A percentile compares a stretch with the other conserved stretches of the same genome.
Conservation (phyloP, 1,284 basidiomycete species). For the Farysia itapuensis region DNA sequence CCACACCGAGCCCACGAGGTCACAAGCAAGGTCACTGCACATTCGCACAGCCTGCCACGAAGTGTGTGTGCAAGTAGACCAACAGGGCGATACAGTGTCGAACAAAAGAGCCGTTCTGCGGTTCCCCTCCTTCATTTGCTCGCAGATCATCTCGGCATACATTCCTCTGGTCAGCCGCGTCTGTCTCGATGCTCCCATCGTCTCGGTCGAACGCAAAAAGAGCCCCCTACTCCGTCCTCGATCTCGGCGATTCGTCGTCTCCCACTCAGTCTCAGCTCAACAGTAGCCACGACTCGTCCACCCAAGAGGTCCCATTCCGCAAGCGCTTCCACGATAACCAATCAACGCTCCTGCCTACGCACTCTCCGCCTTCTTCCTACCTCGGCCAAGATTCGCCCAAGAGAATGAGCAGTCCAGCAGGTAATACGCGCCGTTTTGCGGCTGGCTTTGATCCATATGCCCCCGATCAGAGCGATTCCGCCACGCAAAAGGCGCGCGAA, state of each 20-base stretch:
- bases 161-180: too few species aligned
- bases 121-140: too few species aligned
- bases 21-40: too few species aligned
- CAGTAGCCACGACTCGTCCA: slow-evolving; percentile 6
- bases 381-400: slow-evolving; percentile 14
- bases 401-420: slow-evolving; percentile 16
- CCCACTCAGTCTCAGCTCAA: slow-evolving; percentile 3
- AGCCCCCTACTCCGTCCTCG: slow-evolving; percentile 19
- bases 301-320: slow-evolving; percentile 18
- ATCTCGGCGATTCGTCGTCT: slow-evolving; percentile 7
- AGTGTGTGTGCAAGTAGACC: too few species aligned
- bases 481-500: slow-evolving; percentile 26
- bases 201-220: slow-evolving; percentile 13
- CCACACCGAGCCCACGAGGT: too few species aligned
- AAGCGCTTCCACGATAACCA: slow-evolving; percentile 35
- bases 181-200: slow-evolving; percentile 31
- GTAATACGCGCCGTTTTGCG: slow-evolving; percentile 26
- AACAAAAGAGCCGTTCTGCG: too few species aligned
- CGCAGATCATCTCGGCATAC: too few species aligned
- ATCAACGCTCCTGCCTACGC: slow-evolving; percentile 25
- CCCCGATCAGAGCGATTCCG: slow-evolving; percentile 12
- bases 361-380: slow-evolving; percentile 17
- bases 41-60: too few species aligned
- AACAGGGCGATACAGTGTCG: too few species aligned
- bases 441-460: slow-evolving; percentile 38